Evolutionary conservation across 139 green algal genomes (phyloP), one percentile per base, ranked within the genome.

Genomic region (Micromonas pusilla): DNA sequence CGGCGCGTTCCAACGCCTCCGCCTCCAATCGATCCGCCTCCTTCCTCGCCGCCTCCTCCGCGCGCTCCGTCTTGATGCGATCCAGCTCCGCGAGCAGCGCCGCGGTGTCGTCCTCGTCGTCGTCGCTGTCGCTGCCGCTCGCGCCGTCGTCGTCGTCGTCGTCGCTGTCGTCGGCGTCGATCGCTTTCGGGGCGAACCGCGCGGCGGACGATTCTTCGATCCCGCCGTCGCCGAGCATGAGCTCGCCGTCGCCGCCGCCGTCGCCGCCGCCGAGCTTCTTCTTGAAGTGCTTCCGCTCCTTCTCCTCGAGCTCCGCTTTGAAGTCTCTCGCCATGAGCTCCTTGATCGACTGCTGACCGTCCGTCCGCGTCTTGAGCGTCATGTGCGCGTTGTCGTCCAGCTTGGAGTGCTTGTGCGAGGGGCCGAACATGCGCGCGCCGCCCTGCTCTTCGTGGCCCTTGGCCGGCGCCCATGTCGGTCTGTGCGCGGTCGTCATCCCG

Each of bases 61-160:
- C 91, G 16, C 91, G 80, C 81, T 99, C 95, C 45, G 85, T 87
- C 72, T 97, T 97, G 72, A 99, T 99, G 26, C 92, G 82, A 52
- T 93, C 92, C 70, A 99, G 89, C 89, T 98, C 94, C 38, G 87
- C 89, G 64, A 97, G 68, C 76, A 99, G 82, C 85, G 93, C 93
- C 1, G 90, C 93, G 84, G 97, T 93, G 36, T 91, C 88, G n/a
- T 92, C 91, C 23, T 94, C 91, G 34, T 88, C 84, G 33, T 83
- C 78, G 52, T 85, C 78, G 25, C 66, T 72, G 45, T 80, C 74
- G 75, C 74, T 85, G 21, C 70, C 73, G 32, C 65, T 57, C 25
- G 25, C n/a, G 54, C n/a, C n/a, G n/a, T 75, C 75, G 52, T 82
- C 74, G 83, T 77, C 79, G 39, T 72, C 74, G 33, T 37, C 60